Evolutionary conservation across 2,329 filamentous ascomycete genomes (phyloP).

Genomic region (Colletotrichum musae): DNA sequence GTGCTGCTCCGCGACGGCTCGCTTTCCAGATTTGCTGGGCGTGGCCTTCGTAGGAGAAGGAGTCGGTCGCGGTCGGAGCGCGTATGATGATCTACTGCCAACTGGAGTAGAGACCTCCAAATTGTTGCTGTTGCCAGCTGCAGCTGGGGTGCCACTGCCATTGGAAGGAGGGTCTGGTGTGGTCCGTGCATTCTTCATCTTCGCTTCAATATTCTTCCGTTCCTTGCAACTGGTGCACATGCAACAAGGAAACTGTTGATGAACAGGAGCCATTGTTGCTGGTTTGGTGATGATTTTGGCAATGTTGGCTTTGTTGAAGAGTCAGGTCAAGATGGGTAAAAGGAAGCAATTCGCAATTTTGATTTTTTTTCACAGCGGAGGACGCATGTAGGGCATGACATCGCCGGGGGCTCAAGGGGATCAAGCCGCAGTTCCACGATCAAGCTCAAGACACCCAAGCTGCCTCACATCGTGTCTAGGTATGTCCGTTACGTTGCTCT

Average conservation of each 20-base stretch:
- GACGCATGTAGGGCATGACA: background rate
- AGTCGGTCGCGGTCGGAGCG: constrained; percentile 32
- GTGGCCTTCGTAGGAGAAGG: constrained; percentile 21
- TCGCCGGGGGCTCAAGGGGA: background rate
- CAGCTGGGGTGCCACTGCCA: constrained; percentile 27
- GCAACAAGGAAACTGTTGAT: constrained; percentile 7
- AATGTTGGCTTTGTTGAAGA: background rate
- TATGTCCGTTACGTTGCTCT: background rate
- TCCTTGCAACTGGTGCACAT: constrained; percentile 19
- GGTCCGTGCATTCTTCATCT: constrained; percentile 16
- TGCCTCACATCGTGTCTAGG: background rate
- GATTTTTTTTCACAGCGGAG: background rate
- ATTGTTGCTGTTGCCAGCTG: constrained; percentile 12
- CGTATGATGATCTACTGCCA: constrained; percentile 24
- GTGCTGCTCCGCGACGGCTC: constrained; percentile 8
- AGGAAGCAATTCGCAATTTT: background rate
- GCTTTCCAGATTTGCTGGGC: constrained; percentile 25
- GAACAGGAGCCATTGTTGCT: constrained; percentile 11
- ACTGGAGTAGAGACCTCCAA: constrained; percentile 13
- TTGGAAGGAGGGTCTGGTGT: constrained; percentile 9
- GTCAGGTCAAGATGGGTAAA: constrained; percentile 4
- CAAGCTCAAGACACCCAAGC: background rate
- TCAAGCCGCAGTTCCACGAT: background rate
- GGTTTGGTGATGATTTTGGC: too few relatives aligned
- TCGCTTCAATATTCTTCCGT: constrained; percentile 35